Percentiles rank a stretch among this genome's conserved stretches.
These are phyloP conservation scores for Leccinum longicurvipes DNA, from an alignment of 768 basidiomycete genomes.

Conservation along the genomic window DNA sequence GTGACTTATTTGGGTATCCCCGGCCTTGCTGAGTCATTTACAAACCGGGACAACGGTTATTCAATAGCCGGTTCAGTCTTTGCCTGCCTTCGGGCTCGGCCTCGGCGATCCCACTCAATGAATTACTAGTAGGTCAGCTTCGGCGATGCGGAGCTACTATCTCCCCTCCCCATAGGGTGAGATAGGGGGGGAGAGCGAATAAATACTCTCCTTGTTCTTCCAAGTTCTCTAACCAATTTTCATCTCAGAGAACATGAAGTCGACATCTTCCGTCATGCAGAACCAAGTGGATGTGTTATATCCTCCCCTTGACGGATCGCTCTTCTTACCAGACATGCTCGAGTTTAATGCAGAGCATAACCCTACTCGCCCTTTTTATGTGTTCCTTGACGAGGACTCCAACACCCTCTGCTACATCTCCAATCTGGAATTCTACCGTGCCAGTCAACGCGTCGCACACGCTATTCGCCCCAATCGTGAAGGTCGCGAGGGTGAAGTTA, in stretches of 20 bases:
- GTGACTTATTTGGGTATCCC: too few relatives aligned
- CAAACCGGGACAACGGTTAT: neutral
- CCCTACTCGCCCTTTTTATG: conserved; percentile 29
- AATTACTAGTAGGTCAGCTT: neutral
- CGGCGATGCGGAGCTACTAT: neutral
- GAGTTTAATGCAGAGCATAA: conserved; percentile 33
- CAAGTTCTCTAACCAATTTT: neutral
- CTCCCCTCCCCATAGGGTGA: neutral
- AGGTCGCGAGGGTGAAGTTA: conserved; percentile 31
- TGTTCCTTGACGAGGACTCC: conserved; percentile 25
- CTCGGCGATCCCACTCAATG: neutral
- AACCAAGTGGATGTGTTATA: neutral
- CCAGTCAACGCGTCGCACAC: conserved; percentile 42
- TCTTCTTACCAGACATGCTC: conserved; percentile 20
- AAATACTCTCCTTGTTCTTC: neutral
- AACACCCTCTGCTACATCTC: conserved; percentile 29
- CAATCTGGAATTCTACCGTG: conserved; percentile 43
- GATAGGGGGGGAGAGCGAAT: neutral
- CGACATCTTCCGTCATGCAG: neutral
- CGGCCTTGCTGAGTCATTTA: neutral
- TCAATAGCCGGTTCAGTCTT: neutral
- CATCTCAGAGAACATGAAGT: neutral
- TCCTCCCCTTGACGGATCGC: conserved; percentile 33
- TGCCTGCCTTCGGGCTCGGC: neutral
- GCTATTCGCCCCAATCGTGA: conserved; percentile 33